Evolutionary conservation across 225 moss, liverwort and hornwort genomes (phyloP).

Genomic region (Sphagnum tenellum): DNA sequence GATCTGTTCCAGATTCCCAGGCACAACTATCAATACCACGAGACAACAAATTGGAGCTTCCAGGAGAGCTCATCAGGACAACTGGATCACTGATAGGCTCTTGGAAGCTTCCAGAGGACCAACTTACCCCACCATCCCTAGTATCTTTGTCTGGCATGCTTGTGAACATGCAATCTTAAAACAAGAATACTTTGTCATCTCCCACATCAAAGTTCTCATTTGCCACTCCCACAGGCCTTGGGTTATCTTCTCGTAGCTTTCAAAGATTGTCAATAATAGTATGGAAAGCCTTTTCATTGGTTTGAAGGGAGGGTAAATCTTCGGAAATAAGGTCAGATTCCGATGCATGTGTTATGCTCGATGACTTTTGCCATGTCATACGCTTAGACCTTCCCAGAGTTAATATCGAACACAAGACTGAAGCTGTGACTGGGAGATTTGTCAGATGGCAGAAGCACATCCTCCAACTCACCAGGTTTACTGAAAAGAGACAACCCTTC

Average conservation of each 20-base stretch:
- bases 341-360: background rate
- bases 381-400: background rate
- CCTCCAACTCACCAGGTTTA: constrained; percentile 24
- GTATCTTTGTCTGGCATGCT: constrained; percentile 8
- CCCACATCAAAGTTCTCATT: constrained; percentile 1
- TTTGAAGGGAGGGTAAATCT: background rate
- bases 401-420: background rate
- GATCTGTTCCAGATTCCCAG: background rate
- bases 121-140: constrained; percentile 16
- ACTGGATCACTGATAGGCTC: constrained; percentile 4
- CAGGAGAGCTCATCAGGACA: constrained; percentile 5
- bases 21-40: background rate
- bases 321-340: background rate
- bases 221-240: background rate
- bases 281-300: no score
- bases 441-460: constrained; percentile 16
- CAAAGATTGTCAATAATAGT: background rate
- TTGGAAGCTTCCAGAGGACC: constrained; percentile 21
- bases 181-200: constrained; percentile 3
- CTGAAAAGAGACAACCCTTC: constrained; percentile 43
- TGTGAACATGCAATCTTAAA: background rate
- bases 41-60: constrained; percentile 1
- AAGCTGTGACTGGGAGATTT: constrained; percentile 1
- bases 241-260: background rate
- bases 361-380: background rate